These are phyloP conservation scores for Candida silvicultrix DNA, from an alignment of 805 yeast genomes.

Conservation along the genomic window DNA sequence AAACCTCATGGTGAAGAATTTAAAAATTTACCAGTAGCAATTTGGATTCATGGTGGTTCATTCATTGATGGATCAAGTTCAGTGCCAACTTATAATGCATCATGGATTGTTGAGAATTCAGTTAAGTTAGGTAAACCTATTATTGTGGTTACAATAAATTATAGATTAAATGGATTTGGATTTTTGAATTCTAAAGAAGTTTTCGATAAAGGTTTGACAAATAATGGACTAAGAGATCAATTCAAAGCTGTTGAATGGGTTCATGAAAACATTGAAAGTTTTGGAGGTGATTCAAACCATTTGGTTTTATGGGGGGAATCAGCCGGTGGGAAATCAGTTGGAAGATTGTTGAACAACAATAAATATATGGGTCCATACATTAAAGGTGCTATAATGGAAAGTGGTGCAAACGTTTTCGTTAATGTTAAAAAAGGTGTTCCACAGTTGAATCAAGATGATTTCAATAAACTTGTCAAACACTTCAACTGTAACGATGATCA, in stretches of 20 bases:
- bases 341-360: conserved; percentile 6
- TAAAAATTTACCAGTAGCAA: conserved; percentile 21
- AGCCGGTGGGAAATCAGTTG: conserved; percentile 27
- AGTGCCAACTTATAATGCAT: conserved; percentile 11
- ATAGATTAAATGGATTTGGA: conserved; percentile 31
- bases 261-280: conserved; percentile 24
- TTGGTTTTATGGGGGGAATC: conserved; percentile 32
- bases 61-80: conserved; percentile 22
- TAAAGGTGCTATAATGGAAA: conserved; percentile 14
- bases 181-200: conserved; percentile 23
- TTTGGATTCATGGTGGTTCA: conserved; percentile 32
- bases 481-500: background rate
- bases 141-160: conserved; percentile 31
- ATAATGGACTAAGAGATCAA: conserved; percentile 31
- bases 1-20: conserved; percentile 12
- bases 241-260: conserved; percentile 30
- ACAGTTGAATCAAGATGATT: background rate
- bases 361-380: conserved; percentile 4
- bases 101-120: conserved; percentile 11
- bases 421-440: background rate
- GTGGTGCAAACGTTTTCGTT: conserved; percentile 6
- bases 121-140: conserved; percentile 16
- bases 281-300: conserved; percentile 30
- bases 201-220: conserved; percentile 19
- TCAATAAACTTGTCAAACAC: background rate